These are phyloP conservation scores for Lasiosphaeria hispida DNA, from an alignment of 495 filamentous ascomycete species.

Conservation along the genomic window DNA sequence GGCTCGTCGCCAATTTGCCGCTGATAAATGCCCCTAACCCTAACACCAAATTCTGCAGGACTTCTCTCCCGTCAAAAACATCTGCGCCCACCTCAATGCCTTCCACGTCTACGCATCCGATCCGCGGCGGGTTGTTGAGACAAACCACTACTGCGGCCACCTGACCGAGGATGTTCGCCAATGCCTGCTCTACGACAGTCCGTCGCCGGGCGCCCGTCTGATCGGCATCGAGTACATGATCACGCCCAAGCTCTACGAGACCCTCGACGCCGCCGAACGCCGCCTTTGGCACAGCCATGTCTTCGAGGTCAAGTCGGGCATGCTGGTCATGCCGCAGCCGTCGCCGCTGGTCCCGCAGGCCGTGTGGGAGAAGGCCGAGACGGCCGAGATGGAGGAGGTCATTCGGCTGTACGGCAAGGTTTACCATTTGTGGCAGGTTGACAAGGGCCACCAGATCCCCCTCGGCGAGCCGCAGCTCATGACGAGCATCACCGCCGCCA, in stretches of 20 bases:
- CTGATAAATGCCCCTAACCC: neutral
- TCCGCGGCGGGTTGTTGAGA: slow-evolving; percentile 64
- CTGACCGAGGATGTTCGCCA: slow-evolving; percentile 68
- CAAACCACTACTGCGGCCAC: slow-evolving; percentile 85
- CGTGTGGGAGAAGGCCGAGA: slow-evolving; percentile 75
- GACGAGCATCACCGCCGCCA: slow-evolving; percentile 64
- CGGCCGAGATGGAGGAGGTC: slow-evolving; percentile 73
- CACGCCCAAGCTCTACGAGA: slow-evolving; percentile 63
- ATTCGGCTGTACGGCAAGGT: slow-evolving; percentile 77
- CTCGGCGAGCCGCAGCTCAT: slow-evolving; percentile 74
- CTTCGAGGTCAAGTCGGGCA: slow-evolving; percentile 83
- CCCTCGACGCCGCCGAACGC: slow-evolving; percentile 62
- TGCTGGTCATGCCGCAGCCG: slow-evolving; percentile 81
- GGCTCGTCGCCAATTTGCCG: slow-evolving; percentile 24
- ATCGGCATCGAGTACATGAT: slow-evolving; percentile 96
- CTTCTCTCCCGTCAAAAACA: slow-evolving; percentile 69
- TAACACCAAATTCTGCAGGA: slow-evolving; percentile 40
- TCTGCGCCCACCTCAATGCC: slow-evolving; percentile 84
- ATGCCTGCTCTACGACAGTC: slow-evolving; percentile 82
- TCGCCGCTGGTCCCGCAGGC: slow-evolving; percentile 45
- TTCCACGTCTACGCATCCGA: slow-evolving; percentile 79
- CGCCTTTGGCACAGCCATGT: slow-evolving; percentile 79
- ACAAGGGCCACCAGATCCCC: slow-evolving; percentile 73
- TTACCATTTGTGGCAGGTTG: slow-evolving; percentile 88
- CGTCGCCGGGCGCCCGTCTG: slow-evolving; percentile 62